These are phyloP conservation scores for Tricholoma terreum DNA, from an alignment of 768 basidiomycete species.

Conservation along the genomic window DNA sequence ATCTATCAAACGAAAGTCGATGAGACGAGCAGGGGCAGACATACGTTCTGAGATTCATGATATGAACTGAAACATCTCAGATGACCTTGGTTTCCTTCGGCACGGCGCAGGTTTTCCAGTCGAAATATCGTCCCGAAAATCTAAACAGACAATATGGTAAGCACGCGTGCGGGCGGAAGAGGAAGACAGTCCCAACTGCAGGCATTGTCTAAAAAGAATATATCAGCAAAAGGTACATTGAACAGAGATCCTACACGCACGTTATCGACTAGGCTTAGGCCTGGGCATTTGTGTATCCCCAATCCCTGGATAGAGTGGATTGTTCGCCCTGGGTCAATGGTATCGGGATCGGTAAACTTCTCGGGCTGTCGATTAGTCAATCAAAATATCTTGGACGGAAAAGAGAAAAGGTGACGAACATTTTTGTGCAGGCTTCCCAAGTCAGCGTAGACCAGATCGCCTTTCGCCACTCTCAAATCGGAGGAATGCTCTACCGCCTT, in stretches of 20 bases:
- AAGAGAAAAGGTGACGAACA: constrained; percentile 6
- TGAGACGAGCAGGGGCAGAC: no score
- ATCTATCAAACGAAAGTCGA: not conserved
- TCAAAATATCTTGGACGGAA: not conserved
- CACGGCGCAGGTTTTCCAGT: constrained; percentile 7
- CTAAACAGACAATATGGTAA: not conserved
- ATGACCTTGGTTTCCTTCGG: constrained; percentile 8
- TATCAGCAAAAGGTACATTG: not conserved
- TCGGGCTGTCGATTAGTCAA: constrained; percentile 5
- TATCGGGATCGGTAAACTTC: constrained; percentile 7
- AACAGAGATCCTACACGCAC: constrained; percentile 4
- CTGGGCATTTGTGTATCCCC: constrained; percentile 26
- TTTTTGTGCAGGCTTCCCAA: constrained; percentile 9
- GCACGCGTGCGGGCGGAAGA: not conserved
- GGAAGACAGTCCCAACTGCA: constrained; percentile 7
- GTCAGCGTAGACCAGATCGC: constrained; percentile 16
- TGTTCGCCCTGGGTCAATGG: constrained; percentile 9
- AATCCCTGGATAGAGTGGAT: constrained; percentile 18
- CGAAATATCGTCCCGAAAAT: constrained; percentile 16
- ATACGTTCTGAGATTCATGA: constrained; percentile 7
- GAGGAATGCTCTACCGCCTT: constrained; percentile 4
- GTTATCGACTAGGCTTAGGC: constrained; percentile 18
- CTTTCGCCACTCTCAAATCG: constrained; percentile 9
- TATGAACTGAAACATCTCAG: constrained; percentile 6
- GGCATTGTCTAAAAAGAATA: constrained; percentile 16